Evolutionary conservation across 2,329 filamentous ascomycete species (phyloP).

Genomic region (Hypoxylon rubiginosum): DNA sequence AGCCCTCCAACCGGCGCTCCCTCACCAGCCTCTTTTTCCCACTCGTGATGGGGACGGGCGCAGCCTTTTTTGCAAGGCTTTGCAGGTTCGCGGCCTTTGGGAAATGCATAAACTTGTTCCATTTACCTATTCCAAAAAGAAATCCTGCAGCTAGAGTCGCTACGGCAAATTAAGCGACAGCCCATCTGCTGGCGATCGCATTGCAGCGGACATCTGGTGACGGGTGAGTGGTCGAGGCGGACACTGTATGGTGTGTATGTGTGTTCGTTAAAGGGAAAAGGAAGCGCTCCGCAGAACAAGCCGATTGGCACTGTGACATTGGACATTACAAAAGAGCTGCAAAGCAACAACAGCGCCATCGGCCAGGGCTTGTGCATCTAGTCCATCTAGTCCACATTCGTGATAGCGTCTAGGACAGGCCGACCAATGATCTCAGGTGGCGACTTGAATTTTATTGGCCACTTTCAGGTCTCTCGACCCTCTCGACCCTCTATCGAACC

Average conservation of each 20-base stretch:
- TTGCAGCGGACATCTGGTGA: constrained; percentile 41
- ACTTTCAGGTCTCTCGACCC: constrained; percentile 13
- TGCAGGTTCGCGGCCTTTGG: not conserved
- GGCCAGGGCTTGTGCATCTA: constrained; percentile 29
- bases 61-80: constrained; percentile 19
- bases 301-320: constrained; percentile 43
- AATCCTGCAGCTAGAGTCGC: constrained; percentile 13
- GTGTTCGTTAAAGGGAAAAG: constrained; percentile 18
- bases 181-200: constrained; percentile 37
- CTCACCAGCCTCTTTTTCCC: constrained; percentile 32
- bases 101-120: constrained; percentile 29
- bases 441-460: constrained; percentile 40
- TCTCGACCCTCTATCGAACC: not conserved
- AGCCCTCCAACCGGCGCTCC: constrained; percentile 11
- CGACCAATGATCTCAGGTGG: constrained; percentile 41
- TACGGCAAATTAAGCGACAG: constrained; percentile 38
- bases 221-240: constrained; percentile 31
- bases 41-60: constrained; percentile 17
- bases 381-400: constrained; percentile 20
- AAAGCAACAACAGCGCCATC: constrained; percentile 37
- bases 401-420: constrained; percentile 22
- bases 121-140: constrained; percentile 20
- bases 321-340: constrained; percentile 13
- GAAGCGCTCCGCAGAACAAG: constrained; percentile 30
- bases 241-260: too few species aligned